These are phyloP conservation scores for Solanum chilense DNA, from an alignment of 257 asterid species.

Conservation along the genomic window DNA sequence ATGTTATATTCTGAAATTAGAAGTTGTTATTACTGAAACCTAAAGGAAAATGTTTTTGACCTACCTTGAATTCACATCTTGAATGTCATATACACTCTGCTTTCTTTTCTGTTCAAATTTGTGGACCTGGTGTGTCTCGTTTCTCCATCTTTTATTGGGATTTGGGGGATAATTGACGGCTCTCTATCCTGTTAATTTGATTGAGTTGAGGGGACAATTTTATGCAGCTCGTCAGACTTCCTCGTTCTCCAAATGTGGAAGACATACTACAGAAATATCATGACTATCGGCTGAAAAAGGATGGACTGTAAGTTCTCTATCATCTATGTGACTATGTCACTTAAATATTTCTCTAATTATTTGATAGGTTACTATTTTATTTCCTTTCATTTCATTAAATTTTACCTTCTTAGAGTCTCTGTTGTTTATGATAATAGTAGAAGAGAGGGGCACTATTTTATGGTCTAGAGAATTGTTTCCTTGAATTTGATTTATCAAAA, in stretches of 20 bases:
- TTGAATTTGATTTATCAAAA: background rate
- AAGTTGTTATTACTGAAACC: background rate
- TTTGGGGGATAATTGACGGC: background rate
- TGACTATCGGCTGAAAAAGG: slow-evolving; percentile 44
- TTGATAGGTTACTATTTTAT: background rate
- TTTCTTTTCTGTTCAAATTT: background rate
- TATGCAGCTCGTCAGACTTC: slow-evolving; percentile 70
- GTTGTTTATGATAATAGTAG: background rate
- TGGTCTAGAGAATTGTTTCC: background rate
- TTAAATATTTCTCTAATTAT: background rate
- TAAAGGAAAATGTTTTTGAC: background rate
- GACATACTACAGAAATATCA: slow-evolving; percentile 51
- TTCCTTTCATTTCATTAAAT: background rate
- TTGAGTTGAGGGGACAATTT: background rate
- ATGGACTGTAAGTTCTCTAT: slow-evolving; percentile 32
- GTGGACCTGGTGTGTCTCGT: background rate
- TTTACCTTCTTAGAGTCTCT: background rate
- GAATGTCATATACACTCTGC: background rate
- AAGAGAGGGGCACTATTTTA: background rate
- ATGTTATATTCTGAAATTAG: background rate
- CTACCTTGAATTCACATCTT: background rate
- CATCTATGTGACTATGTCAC: background rate
- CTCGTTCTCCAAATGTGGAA: slow-evolving; percentile 51
- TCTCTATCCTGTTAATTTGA: background rate
- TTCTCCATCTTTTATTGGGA: background rate